Percentiles rank a stretch among this genome's conserved stretches.
phyloP scores from a whole-genome alignment of 306 rosid species.

The Castanea crenata region DNA sequence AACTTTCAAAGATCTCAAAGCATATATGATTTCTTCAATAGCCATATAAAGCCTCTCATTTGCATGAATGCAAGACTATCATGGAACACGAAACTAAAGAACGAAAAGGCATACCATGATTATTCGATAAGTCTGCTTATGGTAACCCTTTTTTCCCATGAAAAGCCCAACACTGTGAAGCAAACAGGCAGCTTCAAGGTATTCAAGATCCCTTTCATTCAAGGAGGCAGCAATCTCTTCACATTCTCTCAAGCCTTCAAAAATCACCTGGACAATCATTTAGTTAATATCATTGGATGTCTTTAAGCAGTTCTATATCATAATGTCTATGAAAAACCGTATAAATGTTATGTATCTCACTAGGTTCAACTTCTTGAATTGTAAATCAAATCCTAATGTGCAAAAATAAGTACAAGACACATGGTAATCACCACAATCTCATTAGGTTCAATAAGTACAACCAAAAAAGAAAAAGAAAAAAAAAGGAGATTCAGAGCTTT shows the following conservation, averaged over 20 bases:
- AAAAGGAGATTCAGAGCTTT: too few relatives aligned
- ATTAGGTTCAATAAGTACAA: too few relatives aligned
- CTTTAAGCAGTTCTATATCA: background rate
- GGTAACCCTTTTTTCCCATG: constrained; percentile 35
- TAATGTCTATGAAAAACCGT: background rate
- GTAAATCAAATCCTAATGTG: background rate
- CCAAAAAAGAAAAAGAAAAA: too few relatives aligned
- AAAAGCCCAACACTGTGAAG: constrained; percentile 40
- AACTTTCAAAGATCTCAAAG: background rate
- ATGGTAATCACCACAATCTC: background rate
- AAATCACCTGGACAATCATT: constrained; percentile 30
- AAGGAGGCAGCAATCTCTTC: constrained; percentile 16
- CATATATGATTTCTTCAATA: background rate
- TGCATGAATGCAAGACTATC: background rate
- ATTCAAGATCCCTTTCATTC: constrained; percentile 36
- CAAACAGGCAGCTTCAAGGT: constrained; percentile 39
- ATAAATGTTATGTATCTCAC: background rate
- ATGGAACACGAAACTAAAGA: background rate
- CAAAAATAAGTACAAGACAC: background rate
- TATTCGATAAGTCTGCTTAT: constrained; percentile 28
- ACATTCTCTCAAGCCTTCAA: constrained; percentile 31
- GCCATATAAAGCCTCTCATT: background rate
- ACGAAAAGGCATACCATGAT: constrained; percentile 27
- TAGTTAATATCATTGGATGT: background rate
- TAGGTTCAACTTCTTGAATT: background rate